Base-by-base conservation (phyloP, 257 asterid genomes). In the Capsicum rhomboideum region DNA sequence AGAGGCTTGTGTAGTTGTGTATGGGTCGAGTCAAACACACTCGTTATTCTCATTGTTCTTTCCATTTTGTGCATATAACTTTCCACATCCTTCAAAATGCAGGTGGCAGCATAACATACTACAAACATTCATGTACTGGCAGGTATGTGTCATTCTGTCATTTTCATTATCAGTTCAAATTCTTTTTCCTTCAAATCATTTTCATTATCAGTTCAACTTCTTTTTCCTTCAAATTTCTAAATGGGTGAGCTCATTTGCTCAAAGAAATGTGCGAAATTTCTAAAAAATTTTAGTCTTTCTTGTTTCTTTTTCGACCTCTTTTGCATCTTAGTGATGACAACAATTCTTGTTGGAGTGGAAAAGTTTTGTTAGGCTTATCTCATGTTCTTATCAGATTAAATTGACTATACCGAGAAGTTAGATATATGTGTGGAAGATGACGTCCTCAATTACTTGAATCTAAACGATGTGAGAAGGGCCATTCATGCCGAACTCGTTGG, bases 61-160 rank as follows among this genome's bases (percentile, higher is more conserved):
- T 49, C 71, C n/a, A 56, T 23, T 71, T 88, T 20, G 18, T 79
- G 66, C 61, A 29, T 69, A 40, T 55, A 79, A 31, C 77, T 55
- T 56, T 59, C 81, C 77, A 63, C 58, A 49, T 72, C n/a, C 83
- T 83, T 87, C 34, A 85, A 89, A 79, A 31, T 88, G 86, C 98
- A 97, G 99, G 91, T 82, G 93, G 92, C 99, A 93, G 89, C 97
- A 98, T 71, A 97, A 92, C 84, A 90, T 97, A 55, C 81, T 97
- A 72, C 99, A 95, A 81, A 87, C 94, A 75, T 93, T 97, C 83
- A 92, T 97, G 91, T 95, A 97, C 81, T 97, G 99, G 99, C 98
- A 93, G 97, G 98, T 96, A 63, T 71, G 84, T 77, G 55, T 69
- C 54, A n/a, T 79, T 80, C 83, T n/a, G n/a, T 72, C 56, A 72